Conservation (phyloP, 2,329 filamentous ascomycete species). For the Tricladium varicosporioides region DNA sequence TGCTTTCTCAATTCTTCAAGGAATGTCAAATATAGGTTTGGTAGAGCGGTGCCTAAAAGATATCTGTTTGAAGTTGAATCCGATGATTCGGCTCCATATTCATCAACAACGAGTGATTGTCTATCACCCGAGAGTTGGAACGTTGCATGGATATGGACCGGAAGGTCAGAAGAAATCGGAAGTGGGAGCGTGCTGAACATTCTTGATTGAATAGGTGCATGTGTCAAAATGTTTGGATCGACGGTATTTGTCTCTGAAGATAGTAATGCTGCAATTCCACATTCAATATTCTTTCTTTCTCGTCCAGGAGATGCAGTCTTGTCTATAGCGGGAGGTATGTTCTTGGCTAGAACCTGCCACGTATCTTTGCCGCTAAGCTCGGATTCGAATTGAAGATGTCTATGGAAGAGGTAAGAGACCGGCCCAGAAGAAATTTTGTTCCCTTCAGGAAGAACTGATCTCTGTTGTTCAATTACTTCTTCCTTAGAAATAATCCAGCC, state of each 20-base stretch:
- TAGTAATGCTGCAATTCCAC: conserved; percentile 23
- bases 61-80: conserved; percentile 26
- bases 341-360: conserved; percentile 21
- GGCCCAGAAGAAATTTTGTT: neutral
- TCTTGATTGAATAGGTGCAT: conserved; percentile 3
- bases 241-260: neutral
- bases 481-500: conserved; percentile 21
- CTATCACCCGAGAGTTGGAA: conserved; percentile 33
- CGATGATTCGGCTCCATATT: conserved; percentile 12
- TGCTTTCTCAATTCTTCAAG: conserved; percentile 19
- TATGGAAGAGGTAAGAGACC: too few relatives aligned
- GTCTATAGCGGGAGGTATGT: conserved; percentile 15
- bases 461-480: neutral
- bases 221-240: too few relatives aligned
- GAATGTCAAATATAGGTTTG: conserved; percentile 28
- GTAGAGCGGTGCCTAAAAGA: conserved; percentile 23
- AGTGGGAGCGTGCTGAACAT: conserved; percentile 25
- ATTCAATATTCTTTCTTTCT: conserved; percentile 23
- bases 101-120: conserved; percentile 25
- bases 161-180: conserved; percentile 23
- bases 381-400: neutral
- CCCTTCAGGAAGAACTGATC: conserved; percentile 6
- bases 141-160: conserved; percentile 31
- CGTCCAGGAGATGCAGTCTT: conserved; percentile 14
- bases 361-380: conserved; percentile 15